phyloP scores from a whole-genome alignment of 2,329 filamentous ascomycete species.

The Penicillium rolfsii region DNA sequence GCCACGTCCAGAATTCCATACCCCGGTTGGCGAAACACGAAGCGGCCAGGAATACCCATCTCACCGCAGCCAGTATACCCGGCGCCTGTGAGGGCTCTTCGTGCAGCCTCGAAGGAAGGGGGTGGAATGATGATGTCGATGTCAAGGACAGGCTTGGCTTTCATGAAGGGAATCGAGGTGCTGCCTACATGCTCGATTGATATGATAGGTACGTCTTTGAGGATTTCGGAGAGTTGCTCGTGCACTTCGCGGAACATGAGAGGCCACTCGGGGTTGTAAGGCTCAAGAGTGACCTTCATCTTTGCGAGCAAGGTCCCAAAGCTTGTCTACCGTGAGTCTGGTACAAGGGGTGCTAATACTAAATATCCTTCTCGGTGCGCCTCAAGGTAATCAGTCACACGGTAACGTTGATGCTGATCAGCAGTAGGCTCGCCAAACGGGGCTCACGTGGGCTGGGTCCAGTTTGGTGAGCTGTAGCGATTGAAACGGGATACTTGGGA shows the following conservation, averaged over 20 bases:
- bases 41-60: neutral
- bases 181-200: conserved; percentile 17
- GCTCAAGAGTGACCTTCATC: neutral
- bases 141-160: conserved; percentile 16
- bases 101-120: neutral
- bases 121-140: conserved; percentile 14
- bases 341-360: neutral
- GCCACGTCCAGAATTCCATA: neutral
- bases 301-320: neutral
- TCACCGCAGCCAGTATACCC: conserved; percentile 4
- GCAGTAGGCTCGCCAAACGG: neutral
- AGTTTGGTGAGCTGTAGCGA: too few relatives aligned
- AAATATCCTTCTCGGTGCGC: too few relatives aligned
- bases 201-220: conserved; percentile 2
- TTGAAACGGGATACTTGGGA: too few relatives aligned
- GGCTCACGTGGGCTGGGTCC: too few relatives aligned
- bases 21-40: neutral
- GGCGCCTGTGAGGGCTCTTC: neutral
- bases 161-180: conserved; percentile 10
- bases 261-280: conserved; percentile 1
- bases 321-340: neutral
- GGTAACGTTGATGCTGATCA: neutral
- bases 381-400: neutral
- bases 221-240: neutral
- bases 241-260: neutral